These are phyloP conservation scores for Trichosporon asahii DNA, from an alignment of 1,284 basidiomycete species.

Conservation along the genomic window DNA sequence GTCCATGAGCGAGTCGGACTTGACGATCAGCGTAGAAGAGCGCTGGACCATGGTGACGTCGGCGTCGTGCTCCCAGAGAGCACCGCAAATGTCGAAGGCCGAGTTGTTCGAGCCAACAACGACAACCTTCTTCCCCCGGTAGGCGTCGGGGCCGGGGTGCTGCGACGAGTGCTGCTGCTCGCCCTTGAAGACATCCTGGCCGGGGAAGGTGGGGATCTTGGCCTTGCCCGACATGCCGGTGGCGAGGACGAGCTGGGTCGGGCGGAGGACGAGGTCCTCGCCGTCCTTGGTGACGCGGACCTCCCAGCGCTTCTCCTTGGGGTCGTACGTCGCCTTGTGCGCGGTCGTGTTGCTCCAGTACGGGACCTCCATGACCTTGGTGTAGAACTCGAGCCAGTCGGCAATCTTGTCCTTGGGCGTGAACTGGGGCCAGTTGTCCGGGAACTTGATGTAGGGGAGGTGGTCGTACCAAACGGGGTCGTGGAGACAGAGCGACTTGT, in stretches of 20 bases:
- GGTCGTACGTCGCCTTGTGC: slow-evolving; percentile 52
- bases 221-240: slow-evolving; percentile 26
- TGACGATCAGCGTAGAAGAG: slow-evolving; percentile 54
- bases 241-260: slow-evolving; percentile 37
- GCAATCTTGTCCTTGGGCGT: slow-evolving; percentile 55
- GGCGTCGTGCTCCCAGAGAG: slow-evolving; percentile 51
- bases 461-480: slow-evolving; percentile 56
- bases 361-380: slow-evolving; percentile 36
- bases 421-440: slow-evolving; percentile 59
- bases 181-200: slow-evolving; percentile 58
- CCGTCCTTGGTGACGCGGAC: slow-evolving; percentile 54
- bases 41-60: slow-evolving; percentile 52
- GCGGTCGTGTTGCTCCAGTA: slow-evolving; percentile 54
- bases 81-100: slow-evolving; percentile 24
- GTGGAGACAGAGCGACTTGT: slow-evolving; percentile 61
- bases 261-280: slow-evolving; percentile 55
- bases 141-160: slow-evolving; percentile 52
- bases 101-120: slow-evolving; percentile 27
- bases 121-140: slow-evolving; percentile 52
- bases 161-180: slow-evolving; percentile 57
- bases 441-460: slow-evolving; percentile 55
- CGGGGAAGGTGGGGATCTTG: slow-evolving; percentile 22
- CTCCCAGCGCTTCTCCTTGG: slow-evolving; percentile 51
- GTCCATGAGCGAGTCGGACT: slow-evolving; percentile 51
- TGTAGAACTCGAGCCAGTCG: slow-evolving; percentile 43